Base-by-base conservation (phyloP, 2,329 filamentous ascomycete genomes). In the Penicillium nordicum region DNA sequence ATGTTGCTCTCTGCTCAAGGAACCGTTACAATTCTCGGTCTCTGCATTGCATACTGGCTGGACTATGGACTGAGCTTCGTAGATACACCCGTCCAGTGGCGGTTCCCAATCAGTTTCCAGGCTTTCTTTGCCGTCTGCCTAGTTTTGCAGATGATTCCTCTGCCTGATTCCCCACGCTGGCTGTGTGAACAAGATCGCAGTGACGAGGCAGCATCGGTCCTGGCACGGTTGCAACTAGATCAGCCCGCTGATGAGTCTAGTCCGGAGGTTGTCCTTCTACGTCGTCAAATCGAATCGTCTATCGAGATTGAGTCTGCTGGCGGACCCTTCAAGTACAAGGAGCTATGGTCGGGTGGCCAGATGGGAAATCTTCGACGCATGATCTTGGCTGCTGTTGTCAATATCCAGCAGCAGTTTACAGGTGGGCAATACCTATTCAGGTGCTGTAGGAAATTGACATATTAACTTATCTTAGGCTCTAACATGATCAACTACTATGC, bases 41-140 rank as follows among this genome's bases (percentile, higher is more conserved):
- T 79, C 12, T 75, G 76, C 48, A 74, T 80, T n/a, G 76, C 77
- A 7, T 80, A 79, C 62, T 81, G 79, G 79, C 71, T 80, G 52
- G 76, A 77, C 40, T 78, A 71, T 50, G 76, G 71, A 2, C 44
- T 65, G 14, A 64, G 69, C n/a, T 67, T 65, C 14, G 55, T 62
- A 34, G 61, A 69, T 4, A 66, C 67, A 0, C 61, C 68, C 0
- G 70, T 76, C 7, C 70, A 73, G 18, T 79, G 76, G 76, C 72
- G 77, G 2, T 75, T 79, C 42, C 78, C 78, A 0, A 71, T 80
- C 12, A 71, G 70, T 6, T 71, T 79, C 12, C 77, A 80, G 59
- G 67, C 67, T 12, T 63, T 78, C 12, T 74, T 75, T 10, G 74
- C 75, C 1, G 49, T 75, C 0, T 69, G 72, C 6, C 63, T 78